Conservation (phyloP, 2,329 filamentous ascomycete species). For the Didymellaceae sp. region DNA sequence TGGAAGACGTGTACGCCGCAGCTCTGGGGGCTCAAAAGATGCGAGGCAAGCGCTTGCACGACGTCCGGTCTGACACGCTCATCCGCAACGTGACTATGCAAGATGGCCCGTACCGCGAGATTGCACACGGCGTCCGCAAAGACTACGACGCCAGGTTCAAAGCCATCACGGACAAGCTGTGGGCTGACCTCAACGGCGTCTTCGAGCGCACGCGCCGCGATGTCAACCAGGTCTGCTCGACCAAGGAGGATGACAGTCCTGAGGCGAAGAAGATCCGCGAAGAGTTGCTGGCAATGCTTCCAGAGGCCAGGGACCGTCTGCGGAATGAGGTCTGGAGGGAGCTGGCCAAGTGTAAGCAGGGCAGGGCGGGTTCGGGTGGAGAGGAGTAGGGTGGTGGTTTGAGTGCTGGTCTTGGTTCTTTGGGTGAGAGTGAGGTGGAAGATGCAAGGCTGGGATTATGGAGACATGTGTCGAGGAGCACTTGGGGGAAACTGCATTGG, state of each 20-base stretch:
- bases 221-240: constrained; percentile 10
- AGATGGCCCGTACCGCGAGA: neutral
- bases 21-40: neutral
- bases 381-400: neutral
- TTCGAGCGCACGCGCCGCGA: constrained; percentile 10
- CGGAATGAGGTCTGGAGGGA: neutral
- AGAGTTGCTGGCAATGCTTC: constrained; percentile 4
- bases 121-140: neutral
- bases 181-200: neutral
- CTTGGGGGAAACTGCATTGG: too few species aligned
- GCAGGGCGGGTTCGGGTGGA: neutral
- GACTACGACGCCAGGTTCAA: neutral
- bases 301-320: constrained; percentile 2
- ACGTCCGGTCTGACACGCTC: neutral
- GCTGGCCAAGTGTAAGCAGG: constrained; percentile 1
- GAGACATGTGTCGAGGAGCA: too few species aligned
- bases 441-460: too few species aligned
- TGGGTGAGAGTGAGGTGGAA: neutral
- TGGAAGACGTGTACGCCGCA: constrained; percentile 20
- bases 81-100: neutral
- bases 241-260: constrained; percentile 12
- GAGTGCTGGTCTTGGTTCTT: neutral
- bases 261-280: constrained; percentile 8
- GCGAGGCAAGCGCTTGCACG: constrained; percentile 3
- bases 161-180: neutral